Conservation (phyloP, 108 stramenopile genomes). For the Nannochloropsis oceanica region DNA sequence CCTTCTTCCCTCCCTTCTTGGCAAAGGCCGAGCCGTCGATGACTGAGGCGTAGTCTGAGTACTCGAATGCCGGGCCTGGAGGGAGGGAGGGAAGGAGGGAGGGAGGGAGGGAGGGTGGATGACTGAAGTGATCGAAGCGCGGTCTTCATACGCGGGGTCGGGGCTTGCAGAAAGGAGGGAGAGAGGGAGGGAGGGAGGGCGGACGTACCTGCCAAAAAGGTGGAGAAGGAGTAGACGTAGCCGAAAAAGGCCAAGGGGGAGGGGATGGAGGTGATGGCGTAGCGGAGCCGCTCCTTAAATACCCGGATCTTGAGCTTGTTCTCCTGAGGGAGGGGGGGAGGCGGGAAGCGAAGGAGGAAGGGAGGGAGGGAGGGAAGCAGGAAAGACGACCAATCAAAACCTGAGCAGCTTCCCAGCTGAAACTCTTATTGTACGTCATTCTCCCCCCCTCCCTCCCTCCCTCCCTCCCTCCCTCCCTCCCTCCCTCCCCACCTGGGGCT, state of each 20-base stretch:
- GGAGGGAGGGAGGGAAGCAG: neutral
- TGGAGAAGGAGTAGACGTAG: neutral
- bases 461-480: neutral
- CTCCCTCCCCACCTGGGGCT: neutral
- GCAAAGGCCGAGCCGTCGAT: slow-evolving; percentile 13
- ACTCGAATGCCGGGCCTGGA: slow-evolving; percentile 31
- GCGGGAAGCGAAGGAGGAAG: neutral
- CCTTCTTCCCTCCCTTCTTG: neutral
- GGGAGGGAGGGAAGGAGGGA: neutral
- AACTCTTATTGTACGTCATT: neutral
- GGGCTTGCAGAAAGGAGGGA: neutral
- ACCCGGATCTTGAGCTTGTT: too few species aligned
- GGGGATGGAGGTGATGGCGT: neutral
- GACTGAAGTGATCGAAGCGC: too few species aligned
- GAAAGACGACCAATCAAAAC: slow-evolving; percentile 57
- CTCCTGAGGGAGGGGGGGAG: neutral
- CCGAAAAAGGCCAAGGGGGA: neutral
- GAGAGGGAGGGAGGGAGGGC: neutral
- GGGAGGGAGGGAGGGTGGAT: too few species aligned
- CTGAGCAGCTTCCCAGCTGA: slow-evolving; percentile 53
- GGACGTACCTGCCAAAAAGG: too few species aligned
- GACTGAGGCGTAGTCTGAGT: slow-evolving; percentile 16
- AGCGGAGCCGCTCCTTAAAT: too few species aligned
- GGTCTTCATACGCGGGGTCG: too few species aligned
- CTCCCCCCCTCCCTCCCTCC: neutral